Evolutionary conservation across 352 stramenopile genomes (phyloP), one percentile per base, ranked within the genome.

Genomic region (Phytopythium boreale): DNA sequence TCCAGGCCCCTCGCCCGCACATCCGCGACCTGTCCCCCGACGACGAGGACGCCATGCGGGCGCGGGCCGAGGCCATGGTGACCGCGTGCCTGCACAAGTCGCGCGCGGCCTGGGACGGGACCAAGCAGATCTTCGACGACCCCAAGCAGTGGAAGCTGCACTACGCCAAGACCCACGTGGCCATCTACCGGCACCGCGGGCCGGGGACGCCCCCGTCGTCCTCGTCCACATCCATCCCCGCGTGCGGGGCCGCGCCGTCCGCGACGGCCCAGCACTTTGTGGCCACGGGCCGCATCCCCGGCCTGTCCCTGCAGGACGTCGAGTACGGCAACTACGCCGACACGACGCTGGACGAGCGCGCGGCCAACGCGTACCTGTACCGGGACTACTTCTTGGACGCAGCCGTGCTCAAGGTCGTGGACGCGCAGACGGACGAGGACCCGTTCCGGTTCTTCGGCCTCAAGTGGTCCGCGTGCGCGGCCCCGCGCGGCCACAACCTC

Each of bases 401-500:
- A 1, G 84, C 75, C 2, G 74, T 92, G 56, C 74, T 92, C n/a
- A 63, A 81, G n/a, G 64, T 80, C 4, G 73, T 85, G 11, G 81
- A 90, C 60, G 73, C 76, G 10, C 77, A 87, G 68, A 85, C 70
- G 8, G 72, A 82, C 2, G 74, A 80, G 63, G 84, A 92, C 46
- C 65, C 72, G 43, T 92, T 92, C 63, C 69, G 71, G 44, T 90
- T 90, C 58, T 90, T 89, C 60, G 84, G 84, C n/a, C 69, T 92
- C 50, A 92, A 92, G 63, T 92, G 84, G 84, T 72, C 86, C 50
- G 80, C 82, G 22, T 83, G 77, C 36, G 66, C 74, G 2, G 76
- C 70, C n/a, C 71, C 77, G 0, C 69, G 53, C 39, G 71, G 80
- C 43, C 61, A 65, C 4, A 86, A 85, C 39, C 75, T 90, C 66